Evolutionary conservation across 2,329 filamentous ascomycete genomes (phyloP).

Genomic region (Fusarium equiseti): DNA sequence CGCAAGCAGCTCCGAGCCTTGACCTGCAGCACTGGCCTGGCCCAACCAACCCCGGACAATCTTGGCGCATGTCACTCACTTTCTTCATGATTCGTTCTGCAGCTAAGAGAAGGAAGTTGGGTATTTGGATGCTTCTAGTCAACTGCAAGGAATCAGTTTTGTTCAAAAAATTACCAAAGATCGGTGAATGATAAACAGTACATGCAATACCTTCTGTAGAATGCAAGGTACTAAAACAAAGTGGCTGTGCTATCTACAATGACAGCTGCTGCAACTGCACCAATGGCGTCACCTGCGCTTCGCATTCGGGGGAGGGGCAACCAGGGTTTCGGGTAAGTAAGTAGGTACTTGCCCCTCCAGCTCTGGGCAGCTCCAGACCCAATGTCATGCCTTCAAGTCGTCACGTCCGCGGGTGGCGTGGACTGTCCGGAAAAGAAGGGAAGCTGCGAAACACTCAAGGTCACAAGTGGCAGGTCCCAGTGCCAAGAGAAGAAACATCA

Average conservation of each 20-base stretch:
- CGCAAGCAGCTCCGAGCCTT: slow-evolving; percentile 5
- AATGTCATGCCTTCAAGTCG: slow-evolving; percentile 11
- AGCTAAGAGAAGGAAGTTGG: neutral
- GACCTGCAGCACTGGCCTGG: slow-evolving; percentile 12
- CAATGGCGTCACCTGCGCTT: slow-evolving; percentile 39
- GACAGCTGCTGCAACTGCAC: slow-evolving; percentile 18
- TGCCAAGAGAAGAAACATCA: slow-evolving; percentile 27
- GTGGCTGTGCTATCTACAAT: slow-evolving; percentile 34
- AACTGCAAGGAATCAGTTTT: neutral
- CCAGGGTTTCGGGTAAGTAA: slow-evolving; percentile 19
- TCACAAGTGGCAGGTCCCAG: slow-evolving; percentile 33
- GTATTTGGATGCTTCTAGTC: neutral
- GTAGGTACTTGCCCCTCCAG: slow-evolving; percentile 31
- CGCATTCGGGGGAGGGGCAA: slow-evolving; percentile 35
- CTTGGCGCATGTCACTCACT: slow-evolving; percentile 23
- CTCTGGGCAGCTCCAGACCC: neutral
- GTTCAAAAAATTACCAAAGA: neutral
- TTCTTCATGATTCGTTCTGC: neutral
- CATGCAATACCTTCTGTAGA: neutral
- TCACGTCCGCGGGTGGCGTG: slow-evolving; percentile 27
- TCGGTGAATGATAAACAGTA: neutral
- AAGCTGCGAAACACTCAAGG: slow-evolving; percentile 28
- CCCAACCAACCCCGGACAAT: neutral
- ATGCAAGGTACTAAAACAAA: neutral
- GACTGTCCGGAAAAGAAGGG: slow-evolving; percentile 12